These are phyloP conservation scores for Aegilops bicornis DNA, from an alignment of 176 grass and related monocot genomes.

Conservation along the genomic window DNA sequence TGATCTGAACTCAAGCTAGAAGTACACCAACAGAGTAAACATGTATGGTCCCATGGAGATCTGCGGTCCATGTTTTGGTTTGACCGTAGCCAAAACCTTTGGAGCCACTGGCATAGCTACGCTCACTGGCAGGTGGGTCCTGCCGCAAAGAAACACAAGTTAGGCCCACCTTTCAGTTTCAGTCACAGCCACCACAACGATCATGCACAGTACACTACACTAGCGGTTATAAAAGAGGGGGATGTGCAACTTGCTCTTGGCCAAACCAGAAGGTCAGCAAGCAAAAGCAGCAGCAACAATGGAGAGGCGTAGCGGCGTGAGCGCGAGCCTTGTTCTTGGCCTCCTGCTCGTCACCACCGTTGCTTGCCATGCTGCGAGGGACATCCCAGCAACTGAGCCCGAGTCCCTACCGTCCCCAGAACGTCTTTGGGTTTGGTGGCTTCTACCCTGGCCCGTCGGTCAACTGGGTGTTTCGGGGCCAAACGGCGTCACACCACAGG, in stretches of 20 bases:
- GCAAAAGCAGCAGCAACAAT: constrained; percentile 9
- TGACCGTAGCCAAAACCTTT: neutral
- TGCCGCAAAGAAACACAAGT: neutral
- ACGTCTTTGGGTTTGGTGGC: constrained; percentile 51
- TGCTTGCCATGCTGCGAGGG: constrained; percentile 32
- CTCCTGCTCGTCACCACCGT: constrained; percentile 27
- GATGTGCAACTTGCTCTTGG: neutral
- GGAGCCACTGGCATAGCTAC: neutral
- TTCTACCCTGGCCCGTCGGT: constrained; percentile 45
- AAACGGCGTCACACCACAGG: constrained; percentile 42
- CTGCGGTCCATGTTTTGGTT: neutral
- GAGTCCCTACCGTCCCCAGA: constrained; percentile 44
- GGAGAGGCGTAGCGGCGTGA: neutral
- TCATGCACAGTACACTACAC: neutral
- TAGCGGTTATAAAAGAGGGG: neutral
- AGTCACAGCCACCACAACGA: neutral
- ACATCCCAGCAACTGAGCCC: constrained; percentile 26
- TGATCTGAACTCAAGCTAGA: neutral
- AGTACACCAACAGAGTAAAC: neutral
- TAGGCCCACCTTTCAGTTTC: neutral
- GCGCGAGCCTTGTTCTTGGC: neutral
- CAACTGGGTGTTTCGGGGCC: constrained; percentile 46
- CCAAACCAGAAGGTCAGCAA: neutral
- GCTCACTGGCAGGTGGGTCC: neutral
- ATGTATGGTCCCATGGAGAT: constrained; percentile 18